phyloP scores from a whole-genome alignment of 1,284 basidiomycete genomes.

The Lentinula novae-zelandiae region DNA sequence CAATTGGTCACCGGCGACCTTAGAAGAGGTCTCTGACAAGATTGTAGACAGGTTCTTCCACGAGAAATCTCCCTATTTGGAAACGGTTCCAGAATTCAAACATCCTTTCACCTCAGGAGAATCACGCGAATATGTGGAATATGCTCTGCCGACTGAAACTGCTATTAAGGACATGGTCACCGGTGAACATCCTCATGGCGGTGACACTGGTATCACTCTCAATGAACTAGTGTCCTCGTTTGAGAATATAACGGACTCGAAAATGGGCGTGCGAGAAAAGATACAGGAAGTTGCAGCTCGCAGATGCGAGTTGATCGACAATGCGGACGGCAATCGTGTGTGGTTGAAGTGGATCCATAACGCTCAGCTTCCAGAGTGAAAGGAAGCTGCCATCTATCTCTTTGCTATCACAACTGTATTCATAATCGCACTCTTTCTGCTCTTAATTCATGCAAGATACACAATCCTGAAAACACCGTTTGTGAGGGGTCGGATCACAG shows the following conservation, averaged over 20 bases:
- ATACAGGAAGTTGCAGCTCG: slow-evolving; percentile 68
- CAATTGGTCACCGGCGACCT: slow-evolving; percentile 60
- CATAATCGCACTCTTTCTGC: too few relatives aligned
- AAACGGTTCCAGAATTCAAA: slow-evolving; percentile 45
- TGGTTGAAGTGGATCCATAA: slow-evolving; percentile 59
- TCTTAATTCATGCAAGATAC: too few relatives aligned
- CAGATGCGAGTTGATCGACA: slow-evolving; percentile 53
- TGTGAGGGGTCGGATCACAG: too few relatives aligned
- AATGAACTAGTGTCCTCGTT: slow-evolving; percentile 62
- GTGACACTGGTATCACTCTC: slow-evolving; percentile 52
- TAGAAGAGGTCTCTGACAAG: slow-evolving; percentile 55
- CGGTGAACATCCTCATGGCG: slow-evolving; percentile 54
- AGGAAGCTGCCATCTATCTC: neutral
- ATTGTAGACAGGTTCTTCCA: slow-evolving; percentile 62
- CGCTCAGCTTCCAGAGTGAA: slow-evolving; percentile 2
- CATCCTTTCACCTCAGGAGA: slow-evolving; percentile 31
- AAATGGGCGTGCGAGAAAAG: slow-evolving; percentile 73
- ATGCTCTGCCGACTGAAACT: slow-evolving; percentile 63
- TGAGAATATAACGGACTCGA: slow-evolving; percentile 44
- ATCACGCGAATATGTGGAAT: slow-evolving; percentile 40
- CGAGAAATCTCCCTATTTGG: slow-evolving; percentile 42
- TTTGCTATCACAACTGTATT: neutral
- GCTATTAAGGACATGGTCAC: slow-evolving; percentile 61
- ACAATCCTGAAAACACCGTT: too few relatives aligned
- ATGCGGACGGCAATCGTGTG: slow-evolving; percentile 48